A percentile compares a stretch with the other conserved stretches of the same genome.
Conservation (phyloP, 1,139 yeast genomes). For the Geotrichum fermentans region DNA sequence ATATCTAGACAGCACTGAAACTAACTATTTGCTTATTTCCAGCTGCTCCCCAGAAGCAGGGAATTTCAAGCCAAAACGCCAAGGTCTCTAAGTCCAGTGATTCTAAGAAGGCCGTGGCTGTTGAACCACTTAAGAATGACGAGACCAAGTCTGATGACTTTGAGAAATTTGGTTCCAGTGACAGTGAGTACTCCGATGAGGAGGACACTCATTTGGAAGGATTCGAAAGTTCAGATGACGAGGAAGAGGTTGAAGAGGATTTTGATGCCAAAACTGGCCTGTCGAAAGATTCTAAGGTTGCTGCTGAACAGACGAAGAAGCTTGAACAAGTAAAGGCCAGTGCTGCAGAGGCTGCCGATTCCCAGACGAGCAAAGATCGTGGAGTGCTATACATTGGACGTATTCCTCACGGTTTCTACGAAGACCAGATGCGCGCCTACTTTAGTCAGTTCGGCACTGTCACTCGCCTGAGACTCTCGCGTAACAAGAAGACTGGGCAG, state of each 20-base stretch:
- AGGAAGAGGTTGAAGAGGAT: constrained; percentile 22
- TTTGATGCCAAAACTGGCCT: constrained; percentile 19
- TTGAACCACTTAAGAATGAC: constrained; percentile 15
- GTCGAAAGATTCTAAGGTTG: constrained; percentile 5
- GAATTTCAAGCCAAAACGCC: constrained; percentile 15
- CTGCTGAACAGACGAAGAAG: constrained; percentile 17
- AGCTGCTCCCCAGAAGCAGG: constrained; percentile 12
- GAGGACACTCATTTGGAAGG: constrained; percentile 23
- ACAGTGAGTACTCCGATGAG: constrained; percentile 29
- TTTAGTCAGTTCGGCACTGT: constrained; percentile 88
- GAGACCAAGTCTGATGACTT: constrained; percentile 37
- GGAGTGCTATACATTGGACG: constrained; percentile 88
- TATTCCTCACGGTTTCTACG: constrained; percentile 89
- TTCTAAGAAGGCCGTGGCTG: constrained; percentile 13
- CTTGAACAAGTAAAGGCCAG: constrained; percentile 19
- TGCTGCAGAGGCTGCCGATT: constrained; percentile 23
- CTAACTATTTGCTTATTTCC: background rate
- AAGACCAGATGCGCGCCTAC: constrained; percentile 71
- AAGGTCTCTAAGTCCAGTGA: constrained; percentile 20
- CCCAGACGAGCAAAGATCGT: constrained; percentile 34
- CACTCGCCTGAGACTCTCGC: constrained; percentile 68
- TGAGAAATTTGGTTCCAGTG: constrained; percentile 30
- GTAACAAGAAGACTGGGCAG: constrained; percentile 86
- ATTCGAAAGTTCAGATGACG: constrained; percentile 33
- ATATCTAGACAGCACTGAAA: too few relatives aligned